Conservation (phyloP, 108 stramenopile species). For the Craspedostauros australis region DNA sequence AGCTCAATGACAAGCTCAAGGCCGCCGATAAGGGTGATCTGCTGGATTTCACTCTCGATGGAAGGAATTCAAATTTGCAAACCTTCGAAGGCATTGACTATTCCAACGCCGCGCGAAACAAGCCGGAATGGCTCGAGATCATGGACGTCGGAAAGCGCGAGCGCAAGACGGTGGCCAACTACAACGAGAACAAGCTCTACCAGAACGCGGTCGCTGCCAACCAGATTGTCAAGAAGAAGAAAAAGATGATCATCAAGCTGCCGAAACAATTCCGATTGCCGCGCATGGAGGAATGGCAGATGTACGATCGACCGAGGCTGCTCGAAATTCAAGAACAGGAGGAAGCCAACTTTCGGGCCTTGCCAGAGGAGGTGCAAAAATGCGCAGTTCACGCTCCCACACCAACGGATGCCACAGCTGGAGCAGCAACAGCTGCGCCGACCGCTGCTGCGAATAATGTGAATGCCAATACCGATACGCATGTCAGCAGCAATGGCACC, state of each 20-base stretch:
- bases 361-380: conserved; percentile 60
- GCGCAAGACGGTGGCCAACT: conserved; percentile 74
- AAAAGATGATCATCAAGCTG: conserved; percentile 70
- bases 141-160: conserved; percentile 94
- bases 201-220: conserved; percentile 76
- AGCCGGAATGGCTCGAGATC: conserved; percentile 69
- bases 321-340: conserved; percentile 79
- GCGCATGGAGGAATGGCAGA: conserved; percentile 95
- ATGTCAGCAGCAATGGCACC: too few relatives aligned
- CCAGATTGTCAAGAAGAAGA: conserved; percentile 47
- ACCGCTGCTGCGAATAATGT: too few relatives aligned
- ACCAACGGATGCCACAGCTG: too few relatives aligned
- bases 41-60: conserved; percentile 95
- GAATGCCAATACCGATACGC: too few relatives aligned
- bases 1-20: conserved; percentile 90
- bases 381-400: too few relatives aligned
- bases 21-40: conserved; percentile 94
- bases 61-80: conserved; percentile 67
- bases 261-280: conserved; percentile 88
- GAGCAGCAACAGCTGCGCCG: too few relatives aligned
- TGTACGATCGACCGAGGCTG: conserved; percentile 79
- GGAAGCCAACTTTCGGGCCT: conserved; percentile 54
- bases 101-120: conserved; percentile 52
- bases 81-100: conserved; percentile 97
- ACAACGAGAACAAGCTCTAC: conserved; percentile 82